These are phyloP conservation scores for Russula emetica DNA, from an alignment of 768 basidiomycete species.

Conservation along the genomic window DNA sequence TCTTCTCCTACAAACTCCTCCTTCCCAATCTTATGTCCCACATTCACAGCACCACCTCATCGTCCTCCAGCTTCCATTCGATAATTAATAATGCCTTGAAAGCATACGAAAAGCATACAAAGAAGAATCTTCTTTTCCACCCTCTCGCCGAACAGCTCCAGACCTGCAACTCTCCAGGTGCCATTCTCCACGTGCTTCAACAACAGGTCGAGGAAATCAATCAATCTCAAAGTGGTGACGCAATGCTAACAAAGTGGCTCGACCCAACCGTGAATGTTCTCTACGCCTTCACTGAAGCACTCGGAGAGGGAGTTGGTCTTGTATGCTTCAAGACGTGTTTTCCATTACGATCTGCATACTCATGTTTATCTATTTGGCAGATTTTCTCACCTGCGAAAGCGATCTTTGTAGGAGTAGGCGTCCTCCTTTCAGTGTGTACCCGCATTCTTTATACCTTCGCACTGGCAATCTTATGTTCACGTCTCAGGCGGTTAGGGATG, in stretches of 20 bases:
- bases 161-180: background rate
- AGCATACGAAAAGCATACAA: background rate
- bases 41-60: background rate
- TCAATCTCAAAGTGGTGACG: background rate
- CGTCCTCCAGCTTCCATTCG: background rate
- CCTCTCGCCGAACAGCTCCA: background rate
- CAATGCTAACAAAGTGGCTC: background rate
- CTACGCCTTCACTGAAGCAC: background rate
- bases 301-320: background rate
- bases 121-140: background rate
- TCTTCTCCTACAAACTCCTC: too few relatives aligned
- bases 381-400: background rate
- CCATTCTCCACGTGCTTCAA: background rate
- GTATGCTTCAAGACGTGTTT: background rate
- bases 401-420: background rate
- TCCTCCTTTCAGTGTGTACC: conserved; percentile 5
- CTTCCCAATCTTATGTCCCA: background rate
- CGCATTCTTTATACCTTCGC: too few relatives aligned
- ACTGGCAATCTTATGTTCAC: background rate
- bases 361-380: background rate
- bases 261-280: background rate
- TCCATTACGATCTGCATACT: background rate
- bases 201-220: background rate
- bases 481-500: background rate
- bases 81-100: background rate